Conservation (phyloP, 495 filamentous ascomycete genomes). For the Amniculicola lignicola region DNA sequence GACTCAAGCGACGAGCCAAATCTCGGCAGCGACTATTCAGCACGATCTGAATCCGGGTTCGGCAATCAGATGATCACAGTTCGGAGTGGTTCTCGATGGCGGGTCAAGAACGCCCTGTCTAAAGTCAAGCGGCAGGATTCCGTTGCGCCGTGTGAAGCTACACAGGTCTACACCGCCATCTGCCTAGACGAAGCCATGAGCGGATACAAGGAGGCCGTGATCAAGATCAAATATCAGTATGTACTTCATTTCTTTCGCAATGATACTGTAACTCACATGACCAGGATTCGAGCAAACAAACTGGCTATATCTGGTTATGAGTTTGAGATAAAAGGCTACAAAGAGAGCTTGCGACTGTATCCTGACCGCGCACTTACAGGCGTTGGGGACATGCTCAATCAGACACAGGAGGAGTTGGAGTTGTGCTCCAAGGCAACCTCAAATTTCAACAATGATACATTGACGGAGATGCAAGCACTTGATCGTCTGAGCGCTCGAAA, state of each 20-base stretch:
- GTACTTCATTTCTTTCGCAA: not conserved
- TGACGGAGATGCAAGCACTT: not conserved
- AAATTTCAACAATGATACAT: not conserved
- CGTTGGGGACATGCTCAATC: not conserved
- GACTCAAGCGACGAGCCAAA: too few relatives aligned
- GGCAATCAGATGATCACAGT: not conserved
- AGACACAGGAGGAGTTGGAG: not conserved
- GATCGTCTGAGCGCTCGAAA: not conserved
- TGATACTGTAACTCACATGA: too few relatives aligned
- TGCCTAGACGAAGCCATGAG: not conserved
- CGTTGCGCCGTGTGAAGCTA: not conserved
- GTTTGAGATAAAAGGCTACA: not conserved
- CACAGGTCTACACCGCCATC: not conserved
- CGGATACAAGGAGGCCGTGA: not conserved
- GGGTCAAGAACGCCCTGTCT: not conserved
- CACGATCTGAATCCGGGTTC: not conserved
- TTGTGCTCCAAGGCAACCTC: not conserved
- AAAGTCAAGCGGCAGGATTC: not conserved
- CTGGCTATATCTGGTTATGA: not conserved
- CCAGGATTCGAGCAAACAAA: not conserved
- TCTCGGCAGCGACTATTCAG: not conserved
- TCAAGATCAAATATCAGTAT: slow-evolving; percentile 6
- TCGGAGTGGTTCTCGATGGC: not conserved
- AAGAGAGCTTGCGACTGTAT: not conserved
- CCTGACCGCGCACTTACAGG: not conserved